Percentiles rank a stretch among this genome's conserved stretches.
phyloP scores from a whole-genome alignment of 2,329 filamentous ascomycete species.

The Pseudocercospora crystallina region DNA sequence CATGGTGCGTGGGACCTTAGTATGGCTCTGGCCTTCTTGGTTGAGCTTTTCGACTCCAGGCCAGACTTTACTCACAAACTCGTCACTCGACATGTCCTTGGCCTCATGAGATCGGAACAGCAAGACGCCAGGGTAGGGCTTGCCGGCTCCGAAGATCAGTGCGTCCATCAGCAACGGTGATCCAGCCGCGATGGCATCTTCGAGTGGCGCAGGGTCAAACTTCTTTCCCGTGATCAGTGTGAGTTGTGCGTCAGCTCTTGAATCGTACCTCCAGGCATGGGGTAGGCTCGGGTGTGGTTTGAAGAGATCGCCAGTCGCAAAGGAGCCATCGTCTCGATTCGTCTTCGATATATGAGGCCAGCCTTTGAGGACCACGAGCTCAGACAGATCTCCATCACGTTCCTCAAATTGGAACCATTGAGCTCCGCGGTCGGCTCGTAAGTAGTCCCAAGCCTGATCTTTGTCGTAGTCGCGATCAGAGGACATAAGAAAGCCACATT shows the following conservation, averaged over 20 bases:
- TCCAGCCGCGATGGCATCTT: conserved; percentile 54
- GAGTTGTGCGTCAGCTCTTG: conserved; percentile 61
- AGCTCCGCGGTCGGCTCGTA: conserved; percentile 45
- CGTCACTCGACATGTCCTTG: conserved; percentile 31
- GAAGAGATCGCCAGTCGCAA: conserved; percentile 64
- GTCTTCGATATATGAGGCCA: conserved; percentile 63
- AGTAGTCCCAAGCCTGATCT: conserved; percentile 63
- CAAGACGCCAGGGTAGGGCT: conserved; percentile 57
- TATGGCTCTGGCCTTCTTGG: conserved; percentile 49
- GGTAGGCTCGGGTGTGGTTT: conserved; percentile 52
- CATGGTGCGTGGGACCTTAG: conserved; percentile 53
- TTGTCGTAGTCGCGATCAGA: conserved; percentile 56
- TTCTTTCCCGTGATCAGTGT: conserved; percentile 67
- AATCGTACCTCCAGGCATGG: conserved; percentile 63
- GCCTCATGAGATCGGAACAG: conserved; percentile 48
- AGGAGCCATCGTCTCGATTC: conserved; percentile 61
- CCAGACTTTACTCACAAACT: conserved; percentile 46
- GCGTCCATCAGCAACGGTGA: conserved; percentile 51
- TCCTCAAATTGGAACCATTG: conserved; percentile 49
- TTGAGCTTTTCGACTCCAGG: conserved; percentile 51
- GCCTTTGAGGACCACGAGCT: conserved; percentile 55
- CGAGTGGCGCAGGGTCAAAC: conserved; percentile 63
- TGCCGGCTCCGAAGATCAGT: conserved; percentile 62
- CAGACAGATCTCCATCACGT: conserved; percentile 45
- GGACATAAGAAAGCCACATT: conserved; percentile 65